A percentile compares a stretch with the other conserved stretches of the same genome.
Conservation (phyloP, 139 green algal genomes). For the Closterium sp. region DNA sequence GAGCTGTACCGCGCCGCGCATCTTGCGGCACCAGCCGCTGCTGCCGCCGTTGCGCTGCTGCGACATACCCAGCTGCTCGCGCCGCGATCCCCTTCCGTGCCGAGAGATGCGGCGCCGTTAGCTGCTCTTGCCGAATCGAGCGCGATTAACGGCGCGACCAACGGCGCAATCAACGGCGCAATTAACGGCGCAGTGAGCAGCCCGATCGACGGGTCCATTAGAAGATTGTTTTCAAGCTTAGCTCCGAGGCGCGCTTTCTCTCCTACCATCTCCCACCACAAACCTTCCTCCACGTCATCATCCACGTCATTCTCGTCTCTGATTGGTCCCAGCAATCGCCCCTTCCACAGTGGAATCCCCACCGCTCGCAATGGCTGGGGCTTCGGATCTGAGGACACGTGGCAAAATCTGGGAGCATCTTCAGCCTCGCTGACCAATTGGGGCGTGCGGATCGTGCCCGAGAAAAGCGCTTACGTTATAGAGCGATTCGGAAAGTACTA, state of each 20-base stretch:
- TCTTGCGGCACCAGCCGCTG: background rate
- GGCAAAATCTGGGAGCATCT: background rate
- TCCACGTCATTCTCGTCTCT: background rate
- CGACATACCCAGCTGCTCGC: background rate
- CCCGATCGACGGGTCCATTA: background rate
- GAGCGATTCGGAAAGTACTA: conserved; percentile 87
- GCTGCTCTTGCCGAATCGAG: background rate
- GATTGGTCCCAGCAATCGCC: background rate
- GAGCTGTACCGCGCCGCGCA: background rate
- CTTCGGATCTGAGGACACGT: background rate
- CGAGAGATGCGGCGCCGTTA: background rate
- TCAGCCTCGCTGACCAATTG: conserved; percentile 40
- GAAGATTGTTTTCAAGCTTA: background rate
- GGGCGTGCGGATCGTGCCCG: conserved; percentile 77
- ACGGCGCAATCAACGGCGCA: too few species aligned
- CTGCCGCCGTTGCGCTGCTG: background rate
- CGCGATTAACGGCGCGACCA: background rate
- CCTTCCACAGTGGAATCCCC: background rate
- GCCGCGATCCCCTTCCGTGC: background rate
- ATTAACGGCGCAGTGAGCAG: background rate
- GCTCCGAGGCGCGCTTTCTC: background rate
- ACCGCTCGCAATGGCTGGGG: background rate
- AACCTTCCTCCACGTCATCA: background rate
- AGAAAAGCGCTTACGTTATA: conserved; percentile 76
- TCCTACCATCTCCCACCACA: background rate